A percentile compares a stretch with the other conserved stretches of the same genome.
Conservation (phyloP, 2,329 filamentous ascomycete genomes). For the Cladosporium sp. region DNA sequence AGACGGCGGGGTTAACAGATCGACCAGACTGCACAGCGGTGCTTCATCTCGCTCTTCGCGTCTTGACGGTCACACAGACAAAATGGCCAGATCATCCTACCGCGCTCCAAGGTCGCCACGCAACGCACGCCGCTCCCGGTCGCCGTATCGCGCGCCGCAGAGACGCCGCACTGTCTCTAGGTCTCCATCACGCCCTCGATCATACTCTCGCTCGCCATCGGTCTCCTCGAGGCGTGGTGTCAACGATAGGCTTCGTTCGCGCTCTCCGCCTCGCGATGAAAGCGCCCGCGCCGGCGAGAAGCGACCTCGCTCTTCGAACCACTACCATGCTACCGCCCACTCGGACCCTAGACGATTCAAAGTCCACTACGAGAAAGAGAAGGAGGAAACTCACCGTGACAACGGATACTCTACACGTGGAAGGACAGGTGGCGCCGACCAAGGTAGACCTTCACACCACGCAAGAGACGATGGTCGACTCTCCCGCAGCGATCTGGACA, state of each 20-base stretch:
- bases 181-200: constrained; percentile 55
- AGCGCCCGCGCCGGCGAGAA: constrained; percentile 55
- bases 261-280: constrained; percentile 25
- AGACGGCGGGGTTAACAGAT: constrained; percentile 87
- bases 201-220: constrained; percentile 33
- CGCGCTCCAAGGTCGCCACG: constrained; percentile 34
- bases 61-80: constrained; percentile 20
- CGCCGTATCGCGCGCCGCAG: constrained; percentile 47
- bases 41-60: constrained; percentile 38
- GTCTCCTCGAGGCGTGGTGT: constrained; percentile 36
- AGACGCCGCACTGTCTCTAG: constrained; percentile 46
- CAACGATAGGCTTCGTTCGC: constrained; percentile 18
- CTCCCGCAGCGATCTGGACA: constrained; percentile 1
- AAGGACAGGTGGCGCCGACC: neutral
- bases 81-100: constrained; percentile 35
- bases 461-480: constrained; percentile 5
- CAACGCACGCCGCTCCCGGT: constrained; percentile 48
- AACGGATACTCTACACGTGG: neutral
- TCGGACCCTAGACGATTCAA: constrained; percentile 62
- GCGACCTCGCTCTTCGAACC: constrained; percentile 64
- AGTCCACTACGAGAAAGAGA: constrained; percentile 58
- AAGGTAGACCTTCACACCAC: neutral
- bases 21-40: constrained; percentile 64
- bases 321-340: constrained; percentile 49
- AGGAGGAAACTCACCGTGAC: neutral